Evolutionary conservation across 768 basidiomycete species (phyloP), one percentile per base, ranked within the genome.

Genomic region (Paxillus involutus): DNA sequence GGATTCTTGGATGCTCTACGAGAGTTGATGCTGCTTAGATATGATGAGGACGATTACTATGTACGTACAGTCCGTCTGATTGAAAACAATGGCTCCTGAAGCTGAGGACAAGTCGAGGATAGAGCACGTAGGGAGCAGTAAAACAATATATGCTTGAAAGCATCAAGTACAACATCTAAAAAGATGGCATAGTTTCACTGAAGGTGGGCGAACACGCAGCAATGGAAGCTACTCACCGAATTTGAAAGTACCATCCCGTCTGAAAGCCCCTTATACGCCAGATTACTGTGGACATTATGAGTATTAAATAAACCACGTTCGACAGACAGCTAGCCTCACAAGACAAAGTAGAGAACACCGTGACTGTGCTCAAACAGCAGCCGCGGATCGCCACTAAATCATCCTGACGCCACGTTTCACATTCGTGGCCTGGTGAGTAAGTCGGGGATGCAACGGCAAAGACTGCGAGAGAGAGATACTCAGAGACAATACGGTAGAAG

Each of bases 321-420:
- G 16, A 16, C 10, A 3, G 36, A 49, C 14, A 11, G 29, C 6
- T 13, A 33, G 33, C 47, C 21, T 16, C 26, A 60, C 60, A 60
- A 41, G 39, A 57, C 7, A 32, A 61, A 60, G n/a, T 53, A 60
- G 37, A 61, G 19, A 4, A 43, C 24, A 39, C 33, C 56, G 39
- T 61, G 42, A 39, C 33, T 60, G 39, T 61, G 42, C n/a, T 49
- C 41, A 3, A 60, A 39, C 4, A 61, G 26, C 6, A 60, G 16
- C 35, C 8, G n/a, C n/a, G n/a, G n/a, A n/a, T n/a, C n/a, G n/a
- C n/a, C n/a, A n/a, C n/a, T n/a, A n/a, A n/a, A n/a, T n/a, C n/a
- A n/a, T n/a, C n/a, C n/a, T n/a, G n/a, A n/a, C n/a, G n/a, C n/a
- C n/a, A n/a, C n/a, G n/a, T 33, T 11, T 11, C 33, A 12, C 33